A percentile compares a stretch with the other conserved stretches of the same genome.
Evolutionary conservation across 129 eudicot species (phyloP).

Genomic region (Scalesia atractyloides): DNA sequence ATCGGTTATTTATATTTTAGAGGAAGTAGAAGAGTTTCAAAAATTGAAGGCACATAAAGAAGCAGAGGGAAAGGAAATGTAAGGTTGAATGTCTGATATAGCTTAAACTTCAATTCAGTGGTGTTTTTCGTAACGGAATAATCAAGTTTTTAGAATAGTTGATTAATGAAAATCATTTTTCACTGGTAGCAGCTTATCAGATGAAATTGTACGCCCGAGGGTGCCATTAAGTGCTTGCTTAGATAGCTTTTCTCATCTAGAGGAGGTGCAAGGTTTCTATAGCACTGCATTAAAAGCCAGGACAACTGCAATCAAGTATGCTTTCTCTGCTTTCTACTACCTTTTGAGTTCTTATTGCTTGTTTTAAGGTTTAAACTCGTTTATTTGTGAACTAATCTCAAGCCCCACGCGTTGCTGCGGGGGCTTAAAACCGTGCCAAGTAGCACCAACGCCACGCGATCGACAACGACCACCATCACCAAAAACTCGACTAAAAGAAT

Average conservation of each 20-base stretch:
- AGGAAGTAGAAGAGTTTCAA: constrained; percentile 68
- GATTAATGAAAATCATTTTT: constrained; percentile 1
- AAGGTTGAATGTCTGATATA: constrained; percentile 44
- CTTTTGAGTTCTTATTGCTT: not conserved
- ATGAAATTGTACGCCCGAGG: constrained; percentile 92
- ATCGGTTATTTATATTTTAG: constrained; percentile 39
- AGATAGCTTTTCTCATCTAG: constrained; percentile 69
- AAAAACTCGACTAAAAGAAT: no score
- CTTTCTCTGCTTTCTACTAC: constrained; percentile 9
- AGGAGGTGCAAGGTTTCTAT: constrained; percentile 89
- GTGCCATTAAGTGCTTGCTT: constrained; percentile 81
- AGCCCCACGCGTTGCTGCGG: no score
- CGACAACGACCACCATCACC: no score
- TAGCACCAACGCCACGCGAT: no score
- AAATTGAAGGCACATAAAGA: constrained; percentile 57
- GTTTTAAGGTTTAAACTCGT: not conserved
- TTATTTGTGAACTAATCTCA: not conserved
- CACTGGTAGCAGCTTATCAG: constrained; percentile 49
- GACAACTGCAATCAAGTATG: constrained; percentile 87
- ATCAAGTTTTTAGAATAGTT: not conserved
- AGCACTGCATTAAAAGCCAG: constrained; percentile 80
- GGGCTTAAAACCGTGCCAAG: no score
- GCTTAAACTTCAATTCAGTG: constrained; percentile 13
- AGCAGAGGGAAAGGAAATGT: constrained; percentile 69
- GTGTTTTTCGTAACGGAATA: not conserved